Base-by-base conservation (phyloP, 1,284 basidiomycete species). In the Fomitopsis betulina region DNA sequence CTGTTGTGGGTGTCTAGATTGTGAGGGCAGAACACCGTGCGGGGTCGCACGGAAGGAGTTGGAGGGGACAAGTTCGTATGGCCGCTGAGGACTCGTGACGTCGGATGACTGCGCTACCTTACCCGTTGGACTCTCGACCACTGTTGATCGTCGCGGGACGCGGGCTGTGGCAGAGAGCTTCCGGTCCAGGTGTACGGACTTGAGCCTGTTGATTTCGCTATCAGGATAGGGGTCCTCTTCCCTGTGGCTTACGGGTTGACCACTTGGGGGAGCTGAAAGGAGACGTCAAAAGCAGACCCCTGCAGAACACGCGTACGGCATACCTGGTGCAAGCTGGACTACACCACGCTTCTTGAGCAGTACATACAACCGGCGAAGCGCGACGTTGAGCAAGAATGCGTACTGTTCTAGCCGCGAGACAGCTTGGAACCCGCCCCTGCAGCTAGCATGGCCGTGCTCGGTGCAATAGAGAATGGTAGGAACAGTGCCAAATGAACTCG, bases 391-490 rank as follows among this genome's bases (percentile, higher is more conserved):
- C 60, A 99, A 75, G 79, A 97, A 99, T 0, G 97, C 93, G 73
- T 98, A 99, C 72, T 99, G 96, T 77, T 99, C 96, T 64, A 99
- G 76, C 60, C 96, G 82, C 55, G 96, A 94, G 17, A 98, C 96
- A 15, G 91, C 82, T 70, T 93, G 89, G 75, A 99, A 98, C 9
- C 95, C 95, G 21, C 76, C 68, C 50, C 86, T 77, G 65, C 88
- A 91, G 3, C 80, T 80, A 55, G 70, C 69, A 69, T 84, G 85
- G 40, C 81, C 87, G 76, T 91, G 93, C n/a, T 89, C 85, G 8
- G 80, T 82, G 73, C 96, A 98, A 63, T 86, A 84, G 59, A 93
- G 82, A 50, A 83, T 74, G 21, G 80, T 85, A 52, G 88, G 87
- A 38, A 87, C 81, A 59, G 83, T 79, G 50, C 87, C 89, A 72